Conservation (phyloP, 2,329 filamentous ascomycete species). For the Phaeophleospora eucalypticola region DNA sequence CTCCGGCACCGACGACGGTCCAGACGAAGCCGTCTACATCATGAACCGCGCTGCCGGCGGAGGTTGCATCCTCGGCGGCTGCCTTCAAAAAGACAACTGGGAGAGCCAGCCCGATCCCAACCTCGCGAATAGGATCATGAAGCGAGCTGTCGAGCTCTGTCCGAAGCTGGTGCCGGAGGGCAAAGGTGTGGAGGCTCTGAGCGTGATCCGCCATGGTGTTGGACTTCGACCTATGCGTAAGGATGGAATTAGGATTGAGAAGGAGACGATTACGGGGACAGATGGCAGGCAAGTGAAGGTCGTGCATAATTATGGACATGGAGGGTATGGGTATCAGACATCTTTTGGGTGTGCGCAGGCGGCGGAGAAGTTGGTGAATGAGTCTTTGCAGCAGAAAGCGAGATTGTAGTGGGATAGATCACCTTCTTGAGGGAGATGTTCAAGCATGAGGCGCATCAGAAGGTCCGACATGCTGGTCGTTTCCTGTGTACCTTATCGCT, state of each 20-base stretch:
- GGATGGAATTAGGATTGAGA: slow-evolving; percentile 72
- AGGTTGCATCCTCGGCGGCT: slow-evolving; percentile 82
- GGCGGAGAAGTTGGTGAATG: slow-evolving; percentile 39
- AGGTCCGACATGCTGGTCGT: too few species aligned
- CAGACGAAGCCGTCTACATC: slow-evolving; percentile 69
- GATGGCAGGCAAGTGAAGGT: slow-evolving; percentile 48
- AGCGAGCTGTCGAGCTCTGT: slow-evolving; percentile 62
- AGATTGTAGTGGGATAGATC: slow-evolving; percentile 22
- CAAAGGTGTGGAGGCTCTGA: slow-evolving; percentile 67
- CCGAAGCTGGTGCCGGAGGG: slow-evolving; percentile 59
- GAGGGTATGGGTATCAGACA: slow-evolving; percentile 67
- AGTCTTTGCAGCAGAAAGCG: slow-evolving; percentile 26
- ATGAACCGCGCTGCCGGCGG: slow-evolving; percentile 79
- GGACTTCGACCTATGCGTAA: slow-evolving; percentile 72
- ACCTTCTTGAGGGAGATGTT: not conserved
- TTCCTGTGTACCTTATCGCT: too few species aligned
- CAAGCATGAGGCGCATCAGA: too few species aligned
- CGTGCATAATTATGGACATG: slow-evolving; percentile 80
- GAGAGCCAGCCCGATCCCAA: slow-evolving; percentile 74
- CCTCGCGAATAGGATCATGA: slow-evolving; percentile 79
- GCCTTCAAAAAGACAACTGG: slow-evolving; percentile 75
- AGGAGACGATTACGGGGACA: slow-evolving; percentile 57
- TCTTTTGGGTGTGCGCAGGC: slow-evolving; percentile 42
- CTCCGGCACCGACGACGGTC: slow-evolving; percentile 69
- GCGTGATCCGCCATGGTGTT: slow-evolving; percentile 75